Conservation (phyloP, 306 rosid genomes). For the Lathyrus sativus region DNA sequence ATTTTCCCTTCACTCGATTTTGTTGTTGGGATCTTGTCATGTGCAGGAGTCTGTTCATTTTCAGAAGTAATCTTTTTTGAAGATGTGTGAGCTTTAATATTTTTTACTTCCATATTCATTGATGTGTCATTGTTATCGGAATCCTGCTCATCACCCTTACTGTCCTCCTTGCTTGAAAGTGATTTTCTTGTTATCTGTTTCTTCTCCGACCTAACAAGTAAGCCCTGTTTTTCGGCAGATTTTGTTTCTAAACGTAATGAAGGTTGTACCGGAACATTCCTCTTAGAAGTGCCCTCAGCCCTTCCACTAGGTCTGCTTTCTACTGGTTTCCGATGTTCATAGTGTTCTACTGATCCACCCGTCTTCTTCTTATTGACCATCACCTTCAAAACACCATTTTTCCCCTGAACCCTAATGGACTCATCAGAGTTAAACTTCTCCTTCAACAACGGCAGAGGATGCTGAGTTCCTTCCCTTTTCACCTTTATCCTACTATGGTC, state of each 20-base stretch:
- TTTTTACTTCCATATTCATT: constrained; percentile 59
- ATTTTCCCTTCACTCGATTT: constrained; percentile 66
- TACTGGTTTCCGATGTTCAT: constrained; percentile 50
- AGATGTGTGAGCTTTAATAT: constrained; percentile 48
- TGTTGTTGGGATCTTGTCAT: constrained; percentile 54
- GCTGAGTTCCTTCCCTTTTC: constrained; percentile 54
- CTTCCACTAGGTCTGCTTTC: constrained; percentile 55
- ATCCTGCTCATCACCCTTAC: constrained; percentile 54
- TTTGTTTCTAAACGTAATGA: constrained; percentile 49
- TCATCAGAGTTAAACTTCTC: constrained; percentile 68
- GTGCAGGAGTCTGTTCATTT: constrained; percentile 60
- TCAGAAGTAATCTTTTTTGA: constrained; percentile 50
- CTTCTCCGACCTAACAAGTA: constrained; percentile 56
- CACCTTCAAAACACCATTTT: constrained; percentile 93
- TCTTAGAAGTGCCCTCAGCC: constrained; percentile 53
- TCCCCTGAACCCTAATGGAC: constrained; percentile 91
- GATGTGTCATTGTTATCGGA: constrained; percentile 74
- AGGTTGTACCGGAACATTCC: constrained; percentile 48
- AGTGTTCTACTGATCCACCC: constrained; percentile 48
- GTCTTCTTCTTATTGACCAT: constrained; percentile 72
- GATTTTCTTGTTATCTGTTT: constrained; percentile 50
- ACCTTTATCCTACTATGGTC: constrained; percentile 48
- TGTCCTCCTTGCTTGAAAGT: constrained; percentile 57
- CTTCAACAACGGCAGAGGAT: constrained; percentile 45
- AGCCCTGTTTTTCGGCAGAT: constrained; percentile 48